Evolutionary conservation across 176 grass and related monocot genomes (phyloP), one percentile per base, ranked within the genome.

Genomic region (Aegilops bicornis): DNA sequence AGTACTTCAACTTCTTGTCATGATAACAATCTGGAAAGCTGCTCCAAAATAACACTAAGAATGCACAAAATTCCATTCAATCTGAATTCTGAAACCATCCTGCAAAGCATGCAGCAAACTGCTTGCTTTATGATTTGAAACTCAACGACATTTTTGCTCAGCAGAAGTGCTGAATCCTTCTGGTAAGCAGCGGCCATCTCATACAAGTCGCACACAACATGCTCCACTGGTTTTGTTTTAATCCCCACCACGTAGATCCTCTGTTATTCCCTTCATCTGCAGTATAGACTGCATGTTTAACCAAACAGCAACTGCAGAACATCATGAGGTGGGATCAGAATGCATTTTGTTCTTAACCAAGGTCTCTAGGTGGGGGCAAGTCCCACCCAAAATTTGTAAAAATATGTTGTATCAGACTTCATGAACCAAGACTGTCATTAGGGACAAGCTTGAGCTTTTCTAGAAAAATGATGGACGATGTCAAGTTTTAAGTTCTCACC

Each of bases 51-150:
- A 54, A 31, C 8, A 22, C 48, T 54, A 77, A 33, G 8, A 77
- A 77, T 22, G 5, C 17, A 30, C 47, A 33, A 52, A 77, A 13
- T 33, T 6, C 27, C 17, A 77, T 32, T 47, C 74, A 54, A 22
- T 77, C 27, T 56, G 47, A 77, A 76, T 31, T 76, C 73, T 76
- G 45, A 76, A 76, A 76, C 45, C 73, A 76, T 19, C 73, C 14
- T 17, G 15, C 25, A 19, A 31, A 77, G 9, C 74, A 77, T 58
- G 27, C 74, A 56, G 4, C 47, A 33, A 54, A 32, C 17, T 58
- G 47, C 47, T 58, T 77, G 16, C 27, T 56, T 56, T 31, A 76
- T 54, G 27, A 56, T 77, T 17, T 77, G 47, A 33, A 56, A 13
- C 48, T 56, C 27, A 20, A 32, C 16, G 73, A 22, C 27, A 59